Base-by-base conservation (phyloP, 257 asterid genomes). In the Solanum chmielewskii region DNA sequence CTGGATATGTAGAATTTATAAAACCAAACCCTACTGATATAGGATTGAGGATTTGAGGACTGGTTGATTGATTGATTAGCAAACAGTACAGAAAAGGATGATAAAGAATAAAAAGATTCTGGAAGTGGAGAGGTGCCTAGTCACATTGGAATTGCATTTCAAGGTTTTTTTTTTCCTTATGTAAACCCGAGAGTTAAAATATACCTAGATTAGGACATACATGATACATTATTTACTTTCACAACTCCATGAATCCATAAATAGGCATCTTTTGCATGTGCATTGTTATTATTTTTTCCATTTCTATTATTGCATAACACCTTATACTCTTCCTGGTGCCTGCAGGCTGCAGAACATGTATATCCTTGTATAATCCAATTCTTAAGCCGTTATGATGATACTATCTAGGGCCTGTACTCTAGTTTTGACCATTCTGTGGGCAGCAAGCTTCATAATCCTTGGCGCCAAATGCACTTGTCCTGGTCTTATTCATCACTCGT, bases 351-450 rank as follows among this genome's bases (percentile, higher is more conserved):
- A 81, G 93, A 94, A 89, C 93, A 95, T 88, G 85, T 94, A 23
- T 95, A 95, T 90, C 99, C 98, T 4, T 93, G 94, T 83, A 92
- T 96, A 89, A 78, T 96, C 82, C 75, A 96, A 89, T 95, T 94
- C 75, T 92, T 96, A 77, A 94, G 91, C 91, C 75, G 71, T 18
- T 88, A 91, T 80, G 99, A 96, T 88, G 76, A 44, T 14, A 64
- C 21, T 23, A 78, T 62, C 68, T 74, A 80, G n/a, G 29, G 69
- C n/a, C n/a, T 27, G 71, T 6, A 20, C 18, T 16, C 45, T 81
- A 45, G 59, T 35, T 73, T 73, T 86, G 87, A 75, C 82, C 82
- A 29, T 62, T 86, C 49, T 39, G 15, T 23, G 68, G 64, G 73
- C 2, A 35, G 33, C 8, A 29, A 33, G 49, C 37, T 71, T 83